Conservation (phyloP, 2,329 filamentous ascomycete genomes). For the Aspergillus cejpii region DNA sequence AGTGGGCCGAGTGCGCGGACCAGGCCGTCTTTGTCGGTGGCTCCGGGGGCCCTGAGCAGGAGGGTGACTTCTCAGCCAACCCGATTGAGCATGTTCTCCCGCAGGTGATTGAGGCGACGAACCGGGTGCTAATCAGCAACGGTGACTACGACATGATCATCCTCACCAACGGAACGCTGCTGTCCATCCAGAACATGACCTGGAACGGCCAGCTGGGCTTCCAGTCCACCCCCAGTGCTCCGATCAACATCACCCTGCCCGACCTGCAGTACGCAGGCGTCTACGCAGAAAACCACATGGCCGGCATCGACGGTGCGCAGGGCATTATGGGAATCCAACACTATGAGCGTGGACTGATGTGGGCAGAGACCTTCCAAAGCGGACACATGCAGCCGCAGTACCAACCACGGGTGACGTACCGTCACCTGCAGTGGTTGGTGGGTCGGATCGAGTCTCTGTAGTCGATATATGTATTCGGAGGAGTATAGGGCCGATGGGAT, state of each 20-base stretch:
- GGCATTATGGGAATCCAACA: constrained; percentile 66
- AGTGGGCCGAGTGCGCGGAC: constrained; percentile 32
- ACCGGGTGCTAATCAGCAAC: constrained; percentile 68
- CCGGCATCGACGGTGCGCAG: constrained; percentile 57
- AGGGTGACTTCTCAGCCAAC: constrained; percentile 45
- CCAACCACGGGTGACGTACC: constrained; percentile 60
- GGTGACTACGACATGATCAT: constrained; percentile 67
- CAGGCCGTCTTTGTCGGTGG: constrained; percentile 43
- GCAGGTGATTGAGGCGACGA: constrained; percentile 47
- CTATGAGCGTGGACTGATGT: constrained; percentile 71
- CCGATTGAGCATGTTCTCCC: constrained; percentile 46
- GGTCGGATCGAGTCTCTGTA: constrained; percentile 25
- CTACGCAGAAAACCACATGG: constrained; percentile 52
- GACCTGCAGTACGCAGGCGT: constrained; percentile 52
- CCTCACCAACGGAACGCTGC: constrained; percentile 61
- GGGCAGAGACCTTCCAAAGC: constrained; percentile 43
- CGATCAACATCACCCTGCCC: constrained; percentile 27
- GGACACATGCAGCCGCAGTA: constrained; percentile 52
- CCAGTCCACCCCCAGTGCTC: constrained; percentile 55
- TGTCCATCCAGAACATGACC: constrained; percentile 76
- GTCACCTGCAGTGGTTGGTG: constrained; percentile 50
- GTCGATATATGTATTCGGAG: neutral
- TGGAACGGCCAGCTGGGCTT: constrained; percentile 70
- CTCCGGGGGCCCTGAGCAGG: constrained; percentile 31
- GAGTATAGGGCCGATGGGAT: too few species aligned